Evolutionary conservation across 2,329 filamentous ascomycete genomes (phyloP).

Genomic region (Cladophialophora chaetospira): DNA sequence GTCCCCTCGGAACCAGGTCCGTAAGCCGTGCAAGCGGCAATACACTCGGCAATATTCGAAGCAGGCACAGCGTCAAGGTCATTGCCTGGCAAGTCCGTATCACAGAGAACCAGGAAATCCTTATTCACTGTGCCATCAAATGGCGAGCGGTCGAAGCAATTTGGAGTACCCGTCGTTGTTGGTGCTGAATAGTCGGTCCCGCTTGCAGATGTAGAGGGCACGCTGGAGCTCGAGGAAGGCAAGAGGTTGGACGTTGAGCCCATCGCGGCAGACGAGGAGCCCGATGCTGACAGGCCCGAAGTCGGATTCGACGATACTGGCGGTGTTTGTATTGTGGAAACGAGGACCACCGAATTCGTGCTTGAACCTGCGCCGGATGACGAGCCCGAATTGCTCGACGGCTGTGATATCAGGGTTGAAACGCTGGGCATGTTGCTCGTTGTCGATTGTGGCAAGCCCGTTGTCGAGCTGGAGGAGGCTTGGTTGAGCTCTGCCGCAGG

Average conservation of each 20-base stretch:
- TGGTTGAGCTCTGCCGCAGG: conserved; percentile 4
- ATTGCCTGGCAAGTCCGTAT: conserved; percentile 25
- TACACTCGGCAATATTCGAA: conserved; percentile 24
- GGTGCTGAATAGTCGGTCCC: conserved; percentile 12
- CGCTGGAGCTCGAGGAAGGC: background rate
- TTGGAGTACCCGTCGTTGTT: conserved; percentile 25
- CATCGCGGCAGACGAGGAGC: background rate
- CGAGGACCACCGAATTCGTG: background rate
- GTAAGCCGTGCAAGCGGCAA: conserved; percentile 23
- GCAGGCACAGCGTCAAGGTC: conserved; percentile 17
- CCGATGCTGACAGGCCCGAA: background rate
- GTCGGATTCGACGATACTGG: background rate
- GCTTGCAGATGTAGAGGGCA: background rate
- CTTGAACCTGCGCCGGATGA: background rate
- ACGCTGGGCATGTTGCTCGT: background rate
- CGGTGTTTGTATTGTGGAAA: background rate
- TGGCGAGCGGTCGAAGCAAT: conserved; percentile 25
- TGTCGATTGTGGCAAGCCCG: conserved; percentile 5
- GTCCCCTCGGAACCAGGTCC: conserved; percentile 13
- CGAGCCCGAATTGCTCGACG: background rate
- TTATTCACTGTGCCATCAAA: conserved; percentile 27
- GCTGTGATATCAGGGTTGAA: background rate
- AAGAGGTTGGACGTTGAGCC: background rate
- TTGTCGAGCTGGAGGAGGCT: conserved; percentile 2
- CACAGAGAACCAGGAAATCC: conserved; percentile 25